phyloP scores from a whole-genome alignment of 164 flowering plant genomes.

The Dillenia suffruticosa region DNA sequence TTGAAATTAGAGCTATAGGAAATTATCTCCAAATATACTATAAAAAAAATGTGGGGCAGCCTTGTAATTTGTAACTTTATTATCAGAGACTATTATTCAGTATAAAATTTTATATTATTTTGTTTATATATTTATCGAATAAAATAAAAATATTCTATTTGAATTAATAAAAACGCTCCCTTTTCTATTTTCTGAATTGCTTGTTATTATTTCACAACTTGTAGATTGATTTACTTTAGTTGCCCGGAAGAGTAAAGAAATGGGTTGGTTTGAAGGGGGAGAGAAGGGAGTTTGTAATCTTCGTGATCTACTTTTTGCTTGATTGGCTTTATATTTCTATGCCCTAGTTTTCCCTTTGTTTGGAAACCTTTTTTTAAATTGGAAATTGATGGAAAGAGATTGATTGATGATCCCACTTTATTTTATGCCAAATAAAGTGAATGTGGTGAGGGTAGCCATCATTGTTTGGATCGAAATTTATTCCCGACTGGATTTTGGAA shows the following conservation, averaged over 20 bases:
- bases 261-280: neutral
- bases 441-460: slow-evolving; percentile 23
- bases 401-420: slow-evolving; percentile 12
- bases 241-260: no score
- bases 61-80: no score
- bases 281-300: slow-evolving; percentile 7
- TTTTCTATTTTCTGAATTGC: no score
- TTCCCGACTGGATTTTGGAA: slow-evolving; percentile 22
- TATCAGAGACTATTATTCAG: neutral
- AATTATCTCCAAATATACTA: no score
- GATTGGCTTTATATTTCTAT: slow-evolving; percentile 20
- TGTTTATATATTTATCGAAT: neutral
- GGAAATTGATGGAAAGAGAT: slow-evolving; percentile 36
- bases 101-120: neutral
- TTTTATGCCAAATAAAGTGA: slow-evolving; percentile 17
- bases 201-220: no score
- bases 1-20: no score
- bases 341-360: slow-evolving; percentile 13
- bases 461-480: slow-evolving; percentile 31
- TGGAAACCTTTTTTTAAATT: slow-evolving; percentile 36
- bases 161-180: no score
- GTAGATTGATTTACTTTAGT: no score
- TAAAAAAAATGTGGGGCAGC: no score
- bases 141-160: neutral
- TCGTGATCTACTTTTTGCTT: slow-evolving; percentile 13